A percentile compares a stretch with the other conserved stretches of the same genome.
Conservation (phyloP, 805 yeast species). For the Sungouiozyma intestinalis region DNA sequence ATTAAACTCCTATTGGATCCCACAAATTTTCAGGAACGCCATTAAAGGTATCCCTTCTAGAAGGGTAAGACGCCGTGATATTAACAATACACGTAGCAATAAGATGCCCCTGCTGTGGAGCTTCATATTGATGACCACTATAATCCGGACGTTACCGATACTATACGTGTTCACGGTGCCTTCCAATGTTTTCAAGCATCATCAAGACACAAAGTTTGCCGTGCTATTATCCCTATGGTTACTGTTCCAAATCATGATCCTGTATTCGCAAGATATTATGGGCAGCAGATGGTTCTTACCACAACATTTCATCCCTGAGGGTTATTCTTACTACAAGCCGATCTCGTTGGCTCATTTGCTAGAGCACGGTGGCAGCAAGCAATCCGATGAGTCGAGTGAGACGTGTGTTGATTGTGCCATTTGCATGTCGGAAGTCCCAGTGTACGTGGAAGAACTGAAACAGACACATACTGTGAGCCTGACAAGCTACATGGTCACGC, state of each 20-base stretch:
- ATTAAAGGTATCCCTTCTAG: constrained; percentile 24
- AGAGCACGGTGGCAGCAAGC: constrained; percentile 28
- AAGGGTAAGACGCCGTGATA: constrained; percentile 11
- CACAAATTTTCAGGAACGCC: constrained; percentile 70
- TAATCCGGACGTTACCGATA: constrained; percentile 55
- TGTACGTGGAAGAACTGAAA: constrained; percentile 23
- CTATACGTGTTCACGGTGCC: constrained; percentile 45
- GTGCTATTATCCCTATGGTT: constrained; percentile 44
- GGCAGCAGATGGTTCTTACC: constrained; percentile 85
- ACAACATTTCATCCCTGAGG: constrained; percentile 60
- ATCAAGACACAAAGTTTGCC: constrained; percentile 44
- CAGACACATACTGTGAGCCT: constrained; percentile 30
- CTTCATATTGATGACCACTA: constrained; percentile 59
- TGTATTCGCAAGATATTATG: constrained; percentile 52
- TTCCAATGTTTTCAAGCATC: constrained; percentile 62
- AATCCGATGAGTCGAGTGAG: constrained; percentile 18
- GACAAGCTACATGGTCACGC: constrained; percentile 69
- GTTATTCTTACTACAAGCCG: constrained; percentile 63
- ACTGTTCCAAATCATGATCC: constrained; percentile 42
- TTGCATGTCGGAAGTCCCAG: constrained; percentile 66
- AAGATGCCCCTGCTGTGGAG: constrained; percentile 62
- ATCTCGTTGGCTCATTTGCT: constrained; percentile 19
- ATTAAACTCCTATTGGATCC: constrained; percentile 73
- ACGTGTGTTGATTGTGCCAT: constrained; percentile 69
- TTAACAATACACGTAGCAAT: constrained; percentile 17